A percentile compares a stretch with the other conserved stretches of the same genome.
These are phyloP conservation scores for Crithidia thermophila DNA, from an alignment of 208 protist genomes.

Conservation along the genomic window DNA sequence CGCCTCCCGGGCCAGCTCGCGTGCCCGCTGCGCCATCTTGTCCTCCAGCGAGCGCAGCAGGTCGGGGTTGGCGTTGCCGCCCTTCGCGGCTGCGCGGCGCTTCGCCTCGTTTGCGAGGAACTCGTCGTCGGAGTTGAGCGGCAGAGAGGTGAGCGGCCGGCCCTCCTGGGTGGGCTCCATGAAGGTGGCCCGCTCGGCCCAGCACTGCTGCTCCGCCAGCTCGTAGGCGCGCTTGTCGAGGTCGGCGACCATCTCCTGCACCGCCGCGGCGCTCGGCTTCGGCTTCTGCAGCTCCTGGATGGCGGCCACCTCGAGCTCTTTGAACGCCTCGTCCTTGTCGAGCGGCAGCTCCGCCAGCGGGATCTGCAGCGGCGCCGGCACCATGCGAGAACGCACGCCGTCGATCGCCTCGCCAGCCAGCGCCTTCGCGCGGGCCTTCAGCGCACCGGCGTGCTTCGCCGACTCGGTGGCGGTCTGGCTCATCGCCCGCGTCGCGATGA, in stretches of 20 bases:
- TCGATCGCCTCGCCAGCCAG: slow-evolving; percentile 37
- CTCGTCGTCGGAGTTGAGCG: slow-evolving; percentile 40
- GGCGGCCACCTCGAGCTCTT: slow-evolving; percentile 30
- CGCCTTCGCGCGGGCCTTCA: slow-evolving; percentile 43
- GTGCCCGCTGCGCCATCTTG: slow-evolving; percentile 46
- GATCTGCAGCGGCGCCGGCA: slow-evolving; percentile 34
- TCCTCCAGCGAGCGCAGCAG: slow-evolving; percentile 35
- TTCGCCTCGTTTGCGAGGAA: slow-evolving; percentile 46
- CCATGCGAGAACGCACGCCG: slow-evolving; percentile 44
- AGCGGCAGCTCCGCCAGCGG: slow-evolving; percentile 44
- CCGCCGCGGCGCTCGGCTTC: slow-evolving; percentile 28
- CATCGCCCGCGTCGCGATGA: slow-evolving; percentile 16
- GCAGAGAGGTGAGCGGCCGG: slow-evolving; percentile 39
- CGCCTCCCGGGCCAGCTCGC: slow-evolving; percentile 50
- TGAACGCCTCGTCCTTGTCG: slow-evolving; percentile 43
- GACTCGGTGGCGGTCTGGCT: slow-evolving; percentile 15
- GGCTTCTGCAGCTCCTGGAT: slow-evolving; percentile 34
- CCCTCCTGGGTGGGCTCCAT: slow-evolving; percentile 45
- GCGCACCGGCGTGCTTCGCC: slow-evolving; percentile 20
- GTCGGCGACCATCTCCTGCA: slow-evolving; percentile 31
- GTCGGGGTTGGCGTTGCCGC: slow-evolving; percentile 29
- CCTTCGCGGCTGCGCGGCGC: slow-evolving; percentile 37
- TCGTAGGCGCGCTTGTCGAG: slow-evolving; percentile 48
- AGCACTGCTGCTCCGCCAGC: slow-evolving; percentile 49
- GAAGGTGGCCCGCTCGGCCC: slow-evolving; percentile 45